Base-by-base conservation (phyloP, 108 stramenopile species). In the Parietichytrium sp. region DNA sequence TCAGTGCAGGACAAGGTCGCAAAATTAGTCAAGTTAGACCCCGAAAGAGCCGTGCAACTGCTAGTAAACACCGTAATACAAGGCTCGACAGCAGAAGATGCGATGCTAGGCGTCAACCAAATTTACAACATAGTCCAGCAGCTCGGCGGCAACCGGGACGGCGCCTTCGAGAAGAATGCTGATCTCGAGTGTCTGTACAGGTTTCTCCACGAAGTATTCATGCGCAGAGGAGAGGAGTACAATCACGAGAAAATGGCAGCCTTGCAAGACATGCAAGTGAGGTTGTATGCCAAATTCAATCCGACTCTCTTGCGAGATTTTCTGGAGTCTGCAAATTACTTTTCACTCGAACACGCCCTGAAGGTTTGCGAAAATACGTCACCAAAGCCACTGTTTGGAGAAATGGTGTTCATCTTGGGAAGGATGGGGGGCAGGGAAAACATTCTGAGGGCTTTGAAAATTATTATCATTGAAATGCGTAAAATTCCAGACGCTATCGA, bases 91-190 rank as follows among this genome's bases (percentile, higher is more conserved):
- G 38, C 42, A 0, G 25, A 33, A 6, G 61, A 33, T 6, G 20
- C 36, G 36, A n/a, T 72, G 6, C 13, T 72, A 0, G 33, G 38
- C 6, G n/a, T 36, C 42, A n/a, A n/a, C n/a, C n/a, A n/a, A n/a
- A n/a, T n/a, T n/a, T n/a, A n/a, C n/a, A n/a, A n/a, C n/a, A 72
- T 72, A 45, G 61, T 72, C 8, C 38, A 72, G 15, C 61, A 72
- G 33, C 61, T 72, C 33, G 6, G 2, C 10, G 61, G 38, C 29
- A 16, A 45, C 29, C 45, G 38, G 6, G 61, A 72, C 33, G 10
- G 38, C 20, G 61, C 61, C 8, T n/a, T n/a, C n/a, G n/a, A n/a
- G n/a, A n/a, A n/a, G n/a, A n/a, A n/a, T n/a, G n/a, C n/a, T n/a
- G n/a, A n/a, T n/a, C n/a, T n/a, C n/a, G n/a, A n/a, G n/a, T n/a